These are phyloP conservation scores for Tolypocladium capitatum DNA, from an alignment of 2,329 filamentous ascomycete genomes.

Conservation along the genomic window DNA sequence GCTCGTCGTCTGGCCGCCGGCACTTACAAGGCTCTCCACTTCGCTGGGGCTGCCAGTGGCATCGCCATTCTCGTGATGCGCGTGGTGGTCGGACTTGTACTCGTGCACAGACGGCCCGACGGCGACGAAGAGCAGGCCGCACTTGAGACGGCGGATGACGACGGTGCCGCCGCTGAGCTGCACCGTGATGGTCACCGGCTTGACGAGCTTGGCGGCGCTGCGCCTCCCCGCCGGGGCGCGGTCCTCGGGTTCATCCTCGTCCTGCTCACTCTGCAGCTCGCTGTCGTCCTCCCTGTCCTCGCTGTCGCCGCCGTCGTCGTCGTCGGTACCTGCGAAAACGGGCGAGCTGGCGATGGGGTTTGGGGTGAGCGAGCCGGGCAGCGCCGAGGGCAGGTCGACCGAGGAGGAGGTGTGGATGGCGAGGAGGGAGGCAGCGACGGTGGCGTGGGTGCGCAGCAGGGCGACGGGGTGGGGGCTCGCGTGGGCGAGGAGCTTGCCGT, in stretches of 20 bases:
- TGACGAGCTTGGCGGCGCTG: conserved; percentile 11
- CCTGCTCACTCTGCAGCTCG: conserved; percentile 9
- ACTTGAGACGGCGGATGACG: conserved; percentile 42
- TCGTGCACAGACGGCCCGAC: conserved; percentile 32
- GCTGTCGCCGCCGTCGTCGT: conserved; percentile 12
- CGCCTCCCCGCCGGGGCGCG: background rate
- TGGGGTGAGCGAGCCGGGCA: conserved; percentile 22
- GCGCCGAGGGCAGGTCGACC: conserved; percentile 26
- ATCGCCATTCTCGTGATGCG: conserved; percentile 16
- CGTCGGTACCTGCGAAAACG: conserved; percentile 9
- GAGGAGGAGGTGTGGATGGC: conserved; percentile 38
- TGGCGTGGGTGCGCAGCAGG: conserved; percentile 48
- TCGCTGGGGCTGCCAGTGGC: conserved; percentile 27
- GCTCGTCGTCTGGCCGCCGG: conserved; percentile 29
- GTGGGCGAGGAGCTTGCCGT: conserved; percentile 51
- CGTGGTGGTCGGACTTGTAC: conserved; percentile 6
- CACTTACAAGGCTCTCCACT: conserved; percentile 32
- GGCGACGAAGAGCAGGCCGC: conserved; percentile 49
- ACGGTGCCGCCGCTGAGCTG: conserved; percentile 46
- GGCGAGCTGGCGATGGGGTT: conserved; percentile 12
- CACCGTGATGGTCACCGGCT: conserved; percentile 37
- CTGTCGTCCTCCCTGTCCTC: conserved; percentile 7
- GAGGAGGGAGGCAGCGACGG: conserved; percentile 50
- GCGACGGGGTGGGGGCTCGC: conserved; percentile 42
- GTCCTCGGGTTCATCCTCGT: background rate